phyloP scores from a whole-genome alignment of 345 rosid genomes.

The Cardamine chenopodiifolia region DNA sequence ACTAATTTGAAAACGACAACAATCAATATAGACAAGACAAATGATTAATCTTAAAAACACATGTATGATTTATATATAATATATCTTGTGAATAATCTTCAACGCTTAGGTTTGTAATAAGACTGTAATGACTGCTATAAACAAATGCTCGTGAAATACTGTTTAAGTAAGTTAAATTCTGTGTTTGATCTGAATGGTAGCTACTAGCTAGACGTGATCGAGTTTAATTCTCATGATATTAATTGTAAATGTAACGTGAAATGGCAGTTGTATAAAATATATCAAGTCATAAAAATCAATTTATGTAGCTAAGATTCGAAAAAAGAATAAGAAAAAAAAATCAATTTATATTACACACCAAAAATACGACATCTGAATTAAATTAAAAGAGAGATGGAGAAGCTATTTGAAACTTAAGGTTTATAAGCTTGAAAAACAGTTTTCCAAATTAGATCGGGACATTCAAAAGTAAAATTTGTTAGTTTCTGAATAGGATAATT shows the following conservation, averaged over 20 bases:
- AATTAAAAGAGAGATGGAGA: background rate
- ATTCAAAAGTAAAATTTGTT: background rate
- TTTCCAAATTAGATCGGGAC: background rate
- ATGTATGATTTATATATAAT: background rate
- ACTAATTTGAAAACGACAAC: background rate
- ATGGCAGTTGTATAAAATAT: background rate
- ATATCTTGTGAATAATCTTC: background rate
- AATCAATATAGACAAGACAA: background rate
- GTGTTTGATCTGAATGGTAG: background rate
- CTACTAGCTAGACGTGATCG: background rate
- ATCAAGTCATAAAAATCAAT: background rate
- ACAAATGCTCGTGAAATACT: background rate
- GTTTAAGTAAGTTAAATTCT: background rate
- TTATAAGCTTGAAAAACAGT: too few relatives aligned
- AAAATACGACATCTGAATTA: background rate
- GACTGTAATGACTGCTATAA: background rate
- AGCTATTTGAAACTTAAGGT: background rate
- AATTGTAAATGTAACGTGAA: background rate
- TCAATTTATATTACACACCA: background rate
- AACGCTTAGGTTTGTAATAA: background rate
- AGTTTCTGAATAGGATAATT: background rate
- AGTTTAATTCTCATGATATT: background rate
- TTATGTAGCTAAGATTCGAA: too few relatives aligned
- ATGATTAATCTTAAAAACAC: background rate
- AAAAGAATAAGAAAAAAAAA: too few relatives aligned